Percentiles rank a stretch among this genome's conserved stretches.
phyloP scores from a whole-genome alignment of 768 basidiomycete genomes.

The Hypholoma fasciculare region DNA sequence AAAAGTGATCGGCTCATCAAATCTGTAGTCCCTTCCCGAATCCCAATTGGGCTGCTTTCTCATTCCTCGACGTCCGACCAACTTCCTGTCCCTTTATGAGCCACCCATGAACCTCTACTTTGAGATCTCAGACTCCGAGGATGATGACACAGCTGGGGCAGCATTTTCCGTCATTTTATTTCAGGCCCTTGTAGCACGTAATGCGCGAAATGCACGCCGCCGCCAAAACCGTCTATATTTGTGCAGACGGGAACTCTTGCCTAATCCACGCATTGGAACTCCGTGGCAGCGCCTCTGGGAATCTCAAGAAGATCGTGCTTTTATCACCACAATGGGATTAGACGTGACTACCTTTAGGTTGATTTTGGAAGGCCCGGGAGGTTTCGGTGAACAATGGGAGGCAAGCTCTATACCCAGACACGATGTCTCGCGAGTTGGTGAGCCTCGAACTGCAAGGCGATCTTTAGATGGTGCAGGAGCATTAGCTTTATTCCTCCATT shows the following conservation, averaged over 20 bases:
- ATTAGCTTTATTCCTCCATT: slow-evolving; percentile 42
- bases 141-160: no score
- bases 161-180: no score
- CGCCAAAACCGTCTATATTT: slow-evolving; percentile 24
- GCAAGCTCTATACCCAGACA: slow-evolving; percentile 27
- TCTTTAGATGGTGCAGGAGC: slow-evolving; percentile 42
- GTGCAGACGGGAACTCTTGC: slow-evolving; percentile 26
- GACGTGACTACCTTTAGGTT: slow-evolving; percentile 33
- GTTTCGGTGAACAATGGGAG: slow-evolving; percentile 31
- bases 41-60: no score
- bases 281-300: slow-evolving; percentile 33
- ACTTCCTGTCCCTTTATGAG: no score
- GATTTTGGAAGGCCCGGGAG: slow-evolving; percentile 24
- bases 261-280: slow-evolving; percentile 28
- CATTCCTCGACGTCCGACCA: no score
- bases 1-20: no score
- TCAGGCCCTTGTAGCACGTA: background rate
- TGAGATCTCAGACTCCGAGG: no score
- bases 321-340: slow-evolving; percentile 44
- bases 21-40: no score
- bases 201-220: slow-evolving; percentile 1
- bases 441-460: slow-evolving; percentile 23
- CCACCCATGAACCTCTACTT: no score
- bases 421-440: slow-evolving; percentile 21
- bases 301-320: slow-evolving; percentile 30